Conservation (phyloP, 2,329 filamentous ascomycete species). For the Neonectria neomacrospora region DNA sequence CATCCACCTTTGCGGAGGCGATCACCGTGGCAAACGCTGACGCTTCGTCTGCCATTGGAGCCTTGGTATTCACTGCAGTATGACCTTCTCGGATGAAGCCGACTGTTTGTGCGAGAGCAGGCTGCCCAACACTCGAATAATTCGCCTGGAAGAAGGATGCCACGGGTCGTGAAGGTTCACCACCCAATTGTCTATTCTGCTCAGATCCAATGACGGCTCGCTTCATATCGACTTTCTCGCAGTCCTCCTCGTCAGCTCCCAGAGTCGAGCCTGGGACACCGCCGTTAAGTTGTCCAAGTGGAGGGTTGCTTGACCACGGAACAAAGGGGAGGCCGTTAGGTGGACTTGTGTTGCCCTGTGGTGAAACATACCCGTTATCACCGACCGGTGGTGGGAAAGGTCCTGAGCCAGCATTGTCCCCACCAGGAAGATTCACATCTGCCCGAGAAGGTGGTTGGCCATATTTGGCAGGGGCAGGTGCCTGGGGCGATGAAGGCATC, state of each 20-base stretch:
- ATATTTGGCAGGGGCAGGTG: not conserved
- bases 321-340: not conserved
- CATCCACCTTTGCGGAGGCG: not conserved
- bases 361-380: not conserved
- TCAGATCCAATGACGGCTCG: not conserved
- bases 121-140: too few relatives aligned
- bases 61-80: not conserved
- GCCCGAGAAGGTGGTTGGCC: not conserved
- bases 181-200: not conserved
- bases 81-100: not conserved
- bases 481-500: not conserved
- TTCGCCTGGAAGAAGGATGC: too few relatives aligned
- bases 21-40: not conserved
- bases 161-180: not conserved
- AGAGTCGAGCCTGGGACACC: not conserved
- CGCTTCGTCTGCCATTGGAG: not conserved
- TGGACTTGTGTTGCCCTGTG: not conserved
- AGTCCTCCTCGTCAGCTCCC: conserved; percentile 1
- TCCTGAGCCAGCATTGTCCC: not conserved
- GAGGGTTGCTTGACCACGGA: not conserved
- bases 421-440: not conserved
- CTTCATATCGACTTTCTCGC: conserved; percentile 1
- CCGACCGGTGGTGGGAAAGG: not conserved
- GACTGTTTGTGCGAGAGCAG: not conserved
- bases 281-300: not conserved